Conservation (phyloP, 257 asterid genomes). For the Knoxia roxburghii region DNA sequence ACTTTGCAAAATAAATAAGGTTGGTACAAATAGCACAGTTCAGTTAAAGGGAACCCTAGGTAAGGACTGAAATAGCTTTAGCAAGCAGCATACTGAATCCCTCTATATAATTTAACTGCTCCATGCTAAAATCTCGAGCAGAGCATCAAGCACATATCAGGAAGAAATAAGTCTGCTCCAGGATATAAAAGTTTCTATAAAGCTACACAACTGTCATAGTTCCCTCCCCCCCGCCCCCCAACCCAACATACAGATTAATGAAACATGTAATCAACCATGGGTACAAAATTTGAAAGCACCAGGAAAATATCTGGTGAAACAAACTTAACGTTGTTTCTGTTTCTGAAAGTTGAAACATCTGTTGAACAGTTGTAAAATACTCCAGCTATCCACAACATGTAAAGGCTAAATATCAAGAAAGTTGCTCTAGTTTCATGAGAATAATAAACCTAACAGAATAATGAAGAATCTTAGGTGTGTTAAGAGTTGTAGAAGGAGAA, state of each 20-base stretch:
- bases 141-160: not conserved
- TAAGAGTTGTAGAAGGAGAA: not conserved
- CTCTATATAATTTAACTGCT: constrained; percentile 4
- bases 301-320: not conserved
- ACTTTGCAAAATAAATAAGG: not conserved
- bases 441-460: not conserved
- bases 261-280: not conserved
- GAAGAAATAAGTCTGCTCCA: not conserved
- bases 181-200: not conserved
- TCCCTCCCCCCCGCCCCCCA: too few relatives aligned
- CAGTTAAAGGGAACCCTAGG: not conserved
- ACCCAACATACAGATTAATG: too few relatives aligned
- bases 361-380: not conserved
- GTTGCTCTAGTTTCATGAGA: not conserved
- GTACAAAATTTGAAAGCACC: not conserved
- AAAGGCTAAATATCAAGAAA: not conserved
- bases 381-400: not conserved
- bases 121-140: not conserved
- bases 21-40: too few relatives aligned
- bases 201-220: too few relatives aligned
- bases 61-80: constrained; percentile 7
- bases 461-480: not conserved
- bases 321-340: not conserved
- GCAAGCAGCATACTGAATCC: not conserved
- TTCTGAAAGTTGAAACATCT: not conserved